Base-by-base conservation (phyloP, 2,329 filamentous ascomycete species). In the Fusarium sp. region DNA sequence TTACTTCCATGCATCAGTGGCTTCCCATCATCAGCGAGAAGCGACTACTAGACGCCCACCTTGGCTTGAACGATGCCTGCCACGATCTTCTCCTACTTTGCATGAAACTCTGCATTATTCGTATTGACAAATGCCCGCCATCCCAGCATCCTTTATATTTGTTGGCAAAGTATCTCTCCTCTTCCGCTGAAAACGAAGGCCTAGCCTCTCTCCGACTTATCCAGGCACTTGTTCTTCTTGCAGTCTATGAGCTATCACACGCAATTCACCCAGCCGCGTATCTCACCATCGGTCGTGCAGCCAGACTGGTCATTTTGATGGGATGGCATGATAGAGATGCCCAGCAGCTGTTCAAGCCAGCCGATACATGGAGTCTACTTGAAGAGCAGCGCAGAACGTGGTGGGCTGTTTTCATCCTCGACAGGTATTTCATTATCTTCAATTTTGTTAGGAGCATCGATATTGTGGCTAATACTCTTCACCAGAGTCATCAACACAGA, bases 351-450 rank as follows among this genome's bases (percentile, higher is more conserved):
- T 76, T 76, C 54, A 66, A 61, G 27, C n/a, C 52, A 2, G 37
- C 71, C n/a, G 65, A 72, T 1, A 77, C 68, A 5, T 77, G 70
- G 73, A 71, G 63, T 2, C 63, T 73, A 10, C 57, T 65, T 2
- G 75, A 78, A 45, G 76, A 77, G 50, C 68, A 75, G 25, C 58
- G 71, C 8, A 63, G 73, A 52, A 73, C 71, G 1, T 76, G 71
- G 71, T 76, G 76, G 75, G 60, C 75, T 2, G 66, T 78, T 16
- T 72, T 73, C 34, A 34, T 77, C 6, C 67, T 78, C 23, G 76
- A 78, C 20, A 72, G 74, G 71, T 76, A 37, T 13, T 54, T 20
- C 30, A 45, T 34, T 8, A 27, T 34, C 10, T 34, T 14, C 2
- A 27, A 13, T 16, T 30, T 13, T 32, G 7, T 10, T 8, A 27